Conservation (phyloP, 2,329 filamentous ascomycete genomes). For the Emergomyces pasteurianus region DNA sequence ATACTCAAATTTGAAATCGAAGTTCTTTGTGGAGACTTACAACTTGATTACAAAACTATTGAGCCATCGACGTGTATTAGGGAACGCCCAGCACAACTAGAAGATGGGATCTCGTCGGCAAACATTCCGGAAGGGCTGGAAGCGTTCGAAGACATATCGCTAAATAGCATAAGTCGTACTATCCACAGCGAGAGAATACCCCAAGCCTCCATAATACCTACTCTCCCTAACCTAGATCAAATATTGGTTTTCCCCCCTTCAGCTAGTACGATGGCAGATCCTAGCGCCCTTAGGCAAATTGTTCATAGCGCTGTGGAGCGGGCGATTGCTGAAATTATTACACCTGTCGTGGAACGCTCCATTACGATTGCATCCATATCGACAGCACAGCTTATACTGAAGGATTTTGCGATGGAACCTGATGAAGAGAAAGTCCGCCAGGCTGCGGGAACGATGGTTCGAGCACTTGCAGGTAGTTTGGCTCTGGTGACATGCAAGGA, state of each 20-base stretch:
- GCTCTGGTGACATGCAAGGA: slow-evolving; percentile 98
- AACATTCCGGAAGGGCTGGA: slow-evolving; percentile 60
- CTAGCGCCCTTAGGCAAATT: slow-evolving; percentile 56
- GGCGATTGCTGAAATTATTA: slow-evolving; percentile 91
- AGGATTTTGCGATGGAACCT: slow-evolving; percentile 88
- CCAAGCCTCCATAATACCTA: slow-evolving; percentile 62
- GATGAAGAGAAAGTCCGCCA: slow-evolving; percentile 78
- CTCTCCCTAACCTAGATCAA: slow-evolving; percentile 52
- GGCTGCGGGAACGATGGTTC: slow-evolving; percentile 86
- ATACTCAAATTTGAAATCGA: slow-evolving; percentile 99
- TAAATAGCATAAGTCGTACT: slow-evolving; percentile 60
- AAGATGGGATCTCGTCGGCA: slow-evolving; percentile 38
- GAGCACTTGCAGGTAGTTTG: slow-evolving; percentile 83
- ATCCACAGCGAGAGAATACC: slow-evolving; percentile 63
- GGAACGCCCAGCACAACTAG: slow-evolving; percentile 56
- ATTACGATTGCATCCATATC: slow-evolving; percentile 97
- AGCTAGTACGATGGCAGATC: slow-evolving; percentile 63
- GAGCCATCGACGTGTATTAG: slow-evolving; percentile 79
- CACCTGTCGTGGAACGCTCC: slow-evolving; percentile 91
- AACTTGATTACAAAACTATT: slow-evolving; percentile 83
- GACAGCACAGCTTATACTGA: slow-evolving; percentile 86
- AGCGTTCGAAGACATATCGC: slow-evolving; percentile 67
- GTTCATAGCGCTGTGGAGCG: slow-evolving; percentile 77
- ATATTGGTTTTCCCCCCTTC: slow-evolving; percentile 68
- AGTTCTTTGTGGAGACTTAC: slow-evolving; percentile 84